Conservation (phyloP, 2,329 filamentous ascomycete species). For the Alternaria conjuncta region DNA sequence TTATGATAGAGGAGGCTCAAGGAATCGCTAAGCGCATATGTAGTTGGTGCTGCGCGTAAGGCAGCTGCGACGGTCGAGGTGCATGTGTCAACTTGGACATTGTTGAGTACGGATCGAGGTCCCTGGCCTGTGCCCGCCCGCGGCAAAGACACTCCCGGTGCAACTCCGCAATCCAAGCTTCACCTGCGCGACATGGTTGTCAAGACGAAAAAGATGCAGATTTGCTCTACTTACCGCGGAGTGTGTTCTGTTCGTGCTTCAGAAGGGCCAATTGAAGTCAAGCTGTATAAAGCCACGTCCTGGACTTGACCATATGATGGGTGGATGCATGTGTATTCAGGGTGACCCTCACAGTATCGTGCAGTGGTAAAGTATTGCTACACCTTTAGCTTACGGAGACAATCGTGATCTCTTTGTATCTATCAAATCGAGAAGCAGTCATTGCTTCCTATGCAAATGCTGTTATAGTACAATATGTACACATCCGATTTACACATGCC, state of each 20-base stretch:
- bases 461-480: conserved; percentile 5
- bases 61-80: conserved; percentile 4
- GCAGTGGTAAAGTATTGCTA: not conserved
- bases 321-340: not conserved
- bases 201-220: not conserved
- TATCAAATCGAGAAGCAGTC: not conserved
- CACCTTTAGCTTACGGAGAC: not conserved
- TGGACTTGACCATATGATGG: not conserved
- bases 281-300: not conserved
- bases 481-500: not conserved
- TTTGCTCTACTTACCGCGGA: not conserved
- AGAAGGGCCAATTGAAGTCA: not conserved
- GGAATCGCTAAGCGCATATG: not conserved
- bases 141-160: conserved; percentile 5
- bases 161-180: conserved; percentile 6
- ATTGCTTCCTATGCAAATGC: conserved; percentile 3
- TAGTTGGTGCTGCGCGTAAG: not conserved
- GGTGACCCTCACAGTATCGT: not conserved
- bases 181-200: not conserved
- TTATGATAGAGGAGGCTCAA: not conserved
- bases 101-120: conserved; percentile 4
- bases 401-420: not conserved
- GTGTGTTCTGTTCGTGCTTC: not conserved
- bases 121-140: conserved; percentile 9
- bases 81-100: conserved; percentile 14